Evolutionary conservation across 306 rosid species (phyloP).

Genomic region (Acacia crassicarpa): DNA sequence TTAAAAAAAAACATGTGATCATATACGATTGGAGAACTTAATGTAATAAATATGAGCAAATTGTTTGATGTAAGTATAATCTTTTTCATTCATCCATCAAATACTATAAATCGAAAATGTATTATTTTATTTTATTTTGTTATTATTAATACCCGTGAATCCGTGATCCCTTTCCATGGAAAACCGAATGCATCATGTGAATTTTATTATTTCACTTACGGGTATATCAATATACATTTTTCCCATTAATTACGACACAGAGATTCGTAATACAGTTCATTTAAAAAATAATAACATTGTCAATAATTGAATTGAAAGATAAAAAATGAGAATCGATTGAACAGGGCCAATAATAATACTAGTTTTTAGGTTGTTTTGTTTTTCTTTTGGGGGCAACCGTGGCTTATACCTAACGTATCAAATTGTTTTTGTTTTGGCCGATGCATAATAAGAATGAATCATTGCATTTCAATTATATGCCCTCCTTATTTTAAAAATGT

Average conservation of each 20-base stretch:
- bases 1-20: too few species aligned
- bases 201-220: too few species aligned
- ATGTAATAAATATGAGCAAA: too few species aligned
- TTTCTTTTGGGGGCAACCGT: not conserved
- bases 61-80: too few species aligned
- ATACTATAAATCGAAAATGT: too few species aligned
- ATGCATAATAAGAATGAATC: not conserved
- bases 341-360: not conserved
- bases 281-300: not conserved
- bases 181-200: too few species aligned
- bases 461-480: not conserved
- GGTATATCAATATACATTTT: not conserved
- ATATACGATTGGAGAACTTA: too few species aligned
- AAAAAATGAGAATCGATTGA: not conserved
- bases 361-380: not conserved
- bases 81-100: too few species aligned
- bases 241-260: not conserved
- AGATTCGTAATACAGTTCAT: not conserved
- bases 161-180: too few species aligned
- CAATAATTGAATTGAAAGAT: not conserved
- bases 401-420: not conserved
- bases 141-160: too few species aligned
- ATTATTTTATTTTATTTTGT: too few species aligned
- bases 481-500: not conserved
- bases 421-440: not conserved